Base-by-base conservation (phyloP, 1,284 basidiomycete species). In the Porodaedalea pini region DNA sequence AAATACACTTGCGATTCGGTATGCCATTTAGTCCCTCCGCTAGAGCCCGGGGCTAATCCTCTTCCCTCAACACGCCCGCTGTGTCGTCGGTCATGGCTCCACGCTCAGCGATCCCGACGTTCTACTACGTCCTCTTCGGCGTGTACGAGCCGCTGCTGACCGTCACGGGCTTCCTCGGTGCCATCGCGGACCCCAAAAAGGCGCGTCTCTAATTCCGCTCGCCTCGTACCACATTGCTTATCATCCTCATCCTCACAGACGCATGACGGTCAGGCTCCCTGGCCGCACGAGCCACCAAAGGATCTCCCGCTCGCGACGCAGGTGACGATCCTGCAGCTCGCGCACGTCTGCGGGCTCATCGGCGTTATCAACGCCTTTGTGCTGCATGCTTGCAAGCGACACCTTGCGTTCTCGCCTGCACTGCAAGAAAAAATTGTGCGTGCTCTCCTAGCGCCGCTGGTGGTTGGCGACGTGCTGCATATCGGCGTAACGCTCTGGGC, bases 201-300 rank as follows among this genome's bases (percentile, higher is more conserved):
- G 87, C 85, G 71, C 70, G 70, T 64, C 7, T 70, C 62, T 23
- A 56, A 21, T 60, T 37, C 27, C 10, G 47, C 43, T 56, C 43
- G n/a, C 27, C 56, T 25, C 47, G 39, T 15, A 36, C 48, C 43
- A 36, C 53, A 23, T 32, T 47, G 17, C 36, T 31, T 29, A 39
- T 51, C 29, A 49, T 54, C 45, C 57, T 57, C 23, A 6, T 32
- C 44, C 41, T 52, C 40, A 53, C 64, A 90, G 87, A 79, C 80
- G 3, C 83, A 90, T 63, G 85, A 88, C 63, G 71, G 77, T 41
- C 88, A 90, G 69, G 88, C 87, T 5, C 85, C 86, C 25, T 89
- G 86, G 87, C 77, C 81, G 25, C 55, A 68, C 19, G 70, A 74
- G n/a, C 79, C 84, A 19, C 76, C 78, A 19, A 66, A 70, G 6